Conservation (phyloP, 2,329 filamentous ascomycete species). For the Fusarium brevicatenulatum region DNA sequence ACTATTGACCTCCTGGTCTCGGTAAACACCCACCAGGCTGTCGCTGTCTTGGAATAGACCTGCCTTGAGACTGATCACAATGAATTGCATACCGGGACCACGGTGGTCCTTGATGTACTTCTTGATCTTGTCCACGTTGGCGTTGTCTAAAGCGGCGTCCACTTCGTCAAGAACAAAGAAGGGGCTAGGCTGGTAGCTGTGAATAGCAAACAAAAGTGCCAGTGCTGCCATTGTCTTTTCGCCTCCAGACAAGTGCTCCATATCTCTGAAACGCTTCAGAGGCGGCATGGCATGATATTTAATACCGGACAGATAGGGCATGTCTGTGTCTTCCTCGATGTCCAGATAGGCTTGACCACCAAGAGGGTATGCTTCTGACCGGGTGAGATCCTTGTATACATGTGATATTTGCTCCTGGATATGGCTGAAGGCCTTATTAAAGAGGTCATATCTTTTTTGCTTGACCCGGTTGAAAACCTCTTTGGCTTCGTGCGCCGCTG, state of each 20-base stretch:
- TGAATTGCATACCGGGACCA: constrained; percentile 97
- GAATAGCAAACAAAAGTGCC: constrained; percentile 95
- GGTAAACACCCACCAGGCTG: constrained; percentile 93
- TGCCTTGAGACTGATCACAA: constrained; percentile 96
- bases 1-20: constrained; percentile 93
- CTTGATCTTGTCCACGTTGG: constrained; percentile 94
- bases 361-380: constrained; percentile 89
- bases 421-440: constrained; percentile 94
- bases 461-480: constrained; percentile 87
- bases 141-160: constrained; percentile 96
- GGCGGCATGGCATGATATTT: constrained; percentile 99
- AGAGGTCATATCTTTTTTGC: constrained; percentile 84
- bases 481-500: constrained; percentile 76
- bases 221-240: constrained; percentile 99
- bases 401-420: constrained; percentile 94
- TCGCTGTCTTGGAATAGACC: constrained; percentile 97
- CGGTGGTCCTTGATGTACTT: constrained; percentile 96
- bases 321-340: constrained; percentile 92
- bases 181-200: constrained; percentile 93
- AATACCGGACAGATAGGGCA: constrained; percentile 93
- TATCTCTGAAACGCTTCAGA: constrained; percentile 97
- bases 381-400: constrained; percentile 95
- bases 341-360: constrained; percentile 90
- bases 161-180: constrained; percentile 99
- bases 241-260: constrained; percentile 96